Conservation (phyloP, 1,139 yeast genomes). For the Scheffersomyces cryptocercus region DNA sequence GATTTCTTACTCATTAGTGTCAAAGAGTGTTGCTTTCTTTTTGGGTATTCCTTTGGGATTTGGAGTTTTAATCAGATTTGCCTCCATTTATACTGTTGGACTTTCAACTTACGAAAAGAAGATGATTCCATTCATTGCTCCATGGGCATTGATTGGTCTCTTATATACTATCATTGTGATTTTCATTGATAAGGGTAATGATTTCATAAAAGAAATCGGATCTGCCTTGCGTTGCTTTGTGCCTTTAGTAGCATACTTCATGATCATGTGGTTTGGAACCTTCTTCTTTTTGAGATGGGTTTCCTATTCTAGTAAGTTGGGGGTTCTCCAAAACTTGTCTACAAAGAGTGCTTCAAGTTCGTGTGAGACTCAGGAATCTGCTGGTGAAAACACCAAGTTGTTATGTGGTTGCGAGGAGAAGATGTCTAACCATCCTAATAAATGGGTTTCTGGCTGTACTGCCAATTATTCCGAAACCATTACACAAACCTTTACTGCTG, state of each 20-base stretch:
- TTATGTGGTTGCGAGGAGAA: constrained; percentile 43
- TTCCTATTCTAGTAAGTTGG: constrained; percentile 6
- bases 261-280: constrained; percentile 49
- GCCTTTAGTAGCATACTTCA: constrained; percentile 52
- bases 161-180: constrained; percentile 54
- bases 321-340: constrained; percentile 1
- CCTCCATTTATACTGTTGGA: constrained; percentile 12
- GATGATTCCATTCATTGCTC: constrained; percentile 43
- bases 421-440: constrained; percentile 10
- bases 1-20: constrained; percentile 42
- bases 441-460: constrained; percentile 28
- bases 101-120: constrained; percentile 8
- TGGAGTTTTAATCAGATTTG: constrained; percentile 45
- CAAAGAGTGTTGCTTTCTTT: constrained; percentile 53
- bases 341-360: background rate
- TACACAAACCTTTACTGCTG: constrained; percentile 59
- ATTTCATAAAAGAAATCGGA: constrained; percentile 50
- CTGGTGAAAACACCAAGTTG: constrained; percentile 8
- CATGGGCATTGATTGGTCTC: constrained; percentile 54
- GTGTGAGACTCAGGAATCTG: background rate
- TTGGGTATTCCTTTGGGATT: constrained; percentile 55
- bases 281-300: constrained; percentile 39
- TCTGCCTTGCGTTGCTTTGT: constrained; percentile 52
- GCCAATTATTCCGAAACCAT: constrained; percentile 44
- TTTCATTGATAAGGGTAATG: constrained; percentile 55